Evolutionary conservation across 2,329 filamentous ascomycete species (phyloP), one percentile per base, ranked within the genome.

Genomic region (Cryoendolithus antarcticus): DNA sequence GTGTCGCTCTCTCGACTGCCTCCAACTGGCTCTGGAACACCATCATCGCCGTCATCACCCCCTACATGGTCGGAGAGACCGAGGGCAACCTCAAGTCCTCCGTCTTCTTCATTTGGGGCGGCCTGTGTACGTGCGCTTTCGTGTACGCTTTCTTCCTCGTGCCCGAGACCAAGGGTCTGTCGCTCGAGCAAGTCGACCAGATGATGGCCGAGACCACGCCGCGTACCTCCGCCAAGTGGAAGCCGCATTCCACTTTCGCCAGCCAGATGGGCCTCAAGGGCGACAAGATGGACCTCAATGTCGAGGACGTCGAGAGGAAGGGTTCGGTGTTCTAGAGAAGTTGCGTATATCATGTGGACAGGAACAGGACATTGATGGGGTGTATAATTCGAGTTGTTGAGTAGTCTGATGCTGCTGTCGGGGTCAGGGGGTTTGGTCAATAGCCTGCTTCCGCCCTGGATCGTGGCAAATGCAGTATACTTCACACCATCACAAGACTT

Each of bases 161-260:
- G 30, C 79, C 53, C 12, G 54, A 57, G 44, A 57, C 53, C 41
- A 55, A 55, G 49, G 81, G 81, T 41, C 71, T 85, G 34, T 80
- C 80, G 38, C 77, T 85, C 32, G 81, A 86, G 66, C 80, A 86
- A 66, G 79, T 86, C 55, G 81, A 86, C 67, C 77, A 77, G 70
- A 89, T 93, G 84, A 77, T 91, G 71, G 83, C 88, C 68, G 83
- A 93, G 75, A 77, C 75, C 30, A 85, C 75, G 12, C 82, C 85
- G 30, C 77, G 82, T 48, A 85, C 74, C 11, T 88, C 82, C 2
- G 67, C 75, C 64, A 79, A 77, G 65, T 91, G 85, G 38, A 47
- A 41, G 41, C 55, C 55, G 36, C 62, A 56, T 37, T 53, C 51
- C 37, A 58, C 55, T 35, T 59, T 55, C 44, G 55, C 56, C 27